Evolutionary conservation across 352 stramenopile genomes (phyloP).

Genomic region (Globisporangium radiosum): DNA sequence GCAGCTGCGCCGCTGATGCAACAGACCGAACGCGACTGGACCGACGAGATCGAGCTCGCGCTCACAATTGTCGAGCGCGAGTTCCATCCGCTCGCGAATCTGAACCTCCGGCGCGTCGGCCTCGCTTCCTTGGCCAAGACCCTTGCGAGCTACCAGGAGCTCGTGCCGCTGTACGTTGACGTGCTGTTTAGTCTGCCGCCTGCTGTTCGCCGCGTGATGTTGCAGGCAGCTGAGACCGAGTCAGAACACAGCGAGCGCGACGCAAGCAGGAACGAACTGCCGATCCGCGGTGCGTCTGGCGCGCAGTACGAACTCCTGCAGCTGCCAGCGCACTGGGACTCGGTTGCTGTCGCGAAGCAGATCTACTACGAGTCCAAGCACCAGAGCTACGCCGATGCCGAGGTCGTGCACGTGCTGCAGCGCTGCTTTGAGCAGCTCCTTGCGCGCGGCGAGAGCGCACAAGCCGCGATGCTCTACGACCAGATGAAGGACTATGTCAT

Average conservation of each 20-base stretch:
- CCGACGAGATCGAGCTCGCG: conserved; percentile 62
- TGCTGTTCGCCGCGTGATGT: conserved; percentile 29
- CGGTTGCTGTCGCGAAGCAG: conserved; percentile 60
- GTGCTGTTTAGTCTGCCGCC: conserved; percentile 60
- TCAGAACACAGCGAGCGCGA: not conserved
- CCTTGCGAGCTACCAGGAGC: conserved; percentile 58
- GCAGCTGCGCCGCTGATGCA: conserved; percentile 11
- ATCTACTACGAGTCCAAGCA: conserved; percentile 61
- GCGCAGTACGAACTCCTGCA: conserved; percentile 38
- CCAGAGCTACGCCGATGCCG: conserved; percentile 21
- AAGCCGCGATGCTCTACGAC: conserved; percentile 37
- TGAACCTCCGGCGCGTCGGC: conserved; percentile 60
- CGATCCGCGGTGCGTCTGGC: conserved; percentile 46
- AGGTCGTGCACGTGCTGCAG: conserved; percentile 41
- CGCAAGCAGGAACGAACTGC: conserved; percentile 22
- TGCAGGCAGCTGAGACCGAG: conserved; percentile 11
- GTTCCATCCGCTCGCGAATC: conserved; percentile 42
- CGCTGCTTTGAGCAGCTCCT: conserved; percentile 52
- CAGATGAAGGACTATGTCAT: conserved; percentile 51
- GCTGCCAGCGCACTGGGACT: conserved; percentile 52
- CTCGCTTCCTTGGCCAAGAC: conserved; percentile 51
- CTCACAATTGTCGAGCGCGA: conserved; percentile 71
- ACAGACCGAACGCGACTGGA: conserved; percentile 29
- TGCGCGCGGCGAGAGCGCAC: conserved; percentile 6
- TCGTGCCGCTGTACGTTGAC: conserved; percentile 72